Percentiles rank a stretch among this genome's conserved stretches.
These are phyloP conservation scores for Pelargonium citronellum DNA, from an alignment of 441 rosid genomes.

Conservation along the genomic window DNA sequence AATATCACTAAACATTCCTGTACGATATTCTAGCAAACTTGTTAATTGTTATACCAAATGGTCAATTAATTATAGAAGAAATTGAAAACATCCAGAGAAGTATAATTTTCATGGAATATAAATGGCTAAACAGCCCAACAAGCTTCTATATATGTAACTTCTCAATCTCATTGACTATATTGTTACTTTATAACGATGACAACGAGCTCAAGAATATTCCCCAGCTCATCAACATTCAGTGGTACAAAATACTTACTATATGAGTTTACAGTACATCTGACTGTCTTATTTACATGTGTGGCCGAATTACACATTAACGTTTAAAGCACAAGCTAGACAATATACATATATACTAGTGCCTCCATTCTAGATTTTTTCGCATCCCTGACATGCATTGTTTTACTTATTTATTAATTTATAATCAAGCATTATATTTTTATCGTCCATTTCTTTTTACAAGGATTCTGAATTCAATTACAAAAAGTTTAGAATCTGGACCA, in stretches of 20 bases:
- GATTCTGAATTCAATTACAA: not conserved
- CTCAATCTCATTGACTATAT: not conserved
- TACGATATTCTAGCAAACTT: not conserved
- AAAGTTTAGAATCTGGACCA: not conserved
- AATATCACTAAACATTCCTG: not conserved
- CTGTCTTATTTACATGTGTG: not conserved
- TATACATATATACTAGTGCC: too few species aligned
- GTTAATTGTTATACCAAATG: not conserved
- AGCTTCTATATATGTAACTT: not conserved
- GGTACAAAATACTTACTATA: not conserved
- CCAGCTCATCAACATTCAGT: not conserved
- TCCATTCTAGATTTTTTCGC: too few species aligned
- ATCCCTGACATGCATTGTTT: too few species aligned
- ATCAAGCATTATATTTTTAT: too few species aligned
- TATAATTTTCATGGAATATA: not conserved
- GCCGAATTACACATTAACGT: too few species aligned
- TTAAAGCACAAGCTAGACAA: too few species aligned
- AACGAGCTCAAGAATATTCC: not conserved
- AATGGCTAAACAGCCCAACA: not conserved
- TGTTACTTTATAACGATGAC: not conserved
- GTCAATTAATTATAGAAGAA: not conserved
- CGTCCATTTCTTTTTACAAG: too few species aligned
- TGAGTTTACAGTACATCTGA: not conserved
- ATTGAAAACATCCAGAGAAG: not conserved
- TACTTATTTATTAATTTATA: too few species aligned